Conservation (phyloP, 1,284 basidiomycete species). For the Moesziomyces aphidis region DNA sequence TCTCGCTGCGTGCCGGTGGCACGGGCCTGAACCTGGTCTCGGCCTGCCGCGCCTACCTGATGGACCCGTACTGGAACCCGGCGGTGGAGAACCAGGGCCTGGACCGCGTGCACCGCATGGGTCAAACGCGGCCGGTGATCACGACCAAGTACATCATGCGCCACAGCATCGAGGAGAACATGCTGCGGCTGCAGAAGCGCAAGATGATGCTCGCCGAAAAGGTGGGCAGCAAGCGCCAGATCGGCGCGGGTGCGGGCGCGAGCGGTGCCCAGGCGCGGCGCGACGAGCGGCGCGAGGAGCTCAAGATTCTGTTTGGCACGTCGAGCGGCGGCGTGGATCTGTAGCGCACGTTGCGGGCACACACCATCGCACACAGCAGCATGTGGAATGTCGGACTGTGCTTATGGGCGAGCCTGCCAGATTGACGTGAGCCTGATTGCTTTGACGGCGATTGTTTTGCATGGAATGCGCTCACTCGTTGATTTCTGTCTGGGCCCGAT, state of each 20-base stretch:
- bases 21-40: slow-evolving; percentile 78
- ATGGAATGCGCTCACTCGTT: too few relatives aligned
- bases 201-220: slow-evolving; percentile 65
- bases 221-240: slow-evolving; percentile 50
- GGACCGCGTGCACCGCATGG: slow-evolving; percentile 64
- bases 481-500: too few relatives aligned
- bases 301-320: slow-evolving; percentile 52
- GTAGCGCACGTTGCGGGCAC: not conserved
- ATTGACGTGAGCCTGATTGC: too few relatives aligned
- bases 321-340: slow-evolving; percentile 30
- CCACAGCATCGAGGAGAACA: slow-evolving; percentile 66
- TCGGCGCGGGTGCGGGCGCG: slow-evolving; percentile 12
- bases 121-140: slow-evolving; percentile 61
- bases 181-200: slow-evolving; percentile 62
- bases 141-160: slow-evolving; percentile 65
- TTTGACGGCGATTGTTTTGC: too few relatives aligned
- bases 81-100: slow-evolving; percentile 78
- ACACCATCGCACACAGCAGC: too few relatives aligned
- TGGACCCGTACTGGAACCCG: slow-evolving; percentile 98
- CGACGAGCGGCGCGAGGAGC: slow-evolving; percentile 51
- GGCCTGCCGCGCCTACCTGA: slow-evolving; percentile 80
- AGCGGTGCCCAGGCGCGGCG: slow-evolving; percentile 1
- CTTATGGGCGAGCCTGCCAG: too few relatives aligned
- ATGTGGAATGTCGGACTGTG: too few relatives aligned
- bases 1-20: slow-evolving; percentile 66